Evolutionary conservation across 73 alveolate species (phyloP).

Genomic region (Breviolum minutum): DNA sequence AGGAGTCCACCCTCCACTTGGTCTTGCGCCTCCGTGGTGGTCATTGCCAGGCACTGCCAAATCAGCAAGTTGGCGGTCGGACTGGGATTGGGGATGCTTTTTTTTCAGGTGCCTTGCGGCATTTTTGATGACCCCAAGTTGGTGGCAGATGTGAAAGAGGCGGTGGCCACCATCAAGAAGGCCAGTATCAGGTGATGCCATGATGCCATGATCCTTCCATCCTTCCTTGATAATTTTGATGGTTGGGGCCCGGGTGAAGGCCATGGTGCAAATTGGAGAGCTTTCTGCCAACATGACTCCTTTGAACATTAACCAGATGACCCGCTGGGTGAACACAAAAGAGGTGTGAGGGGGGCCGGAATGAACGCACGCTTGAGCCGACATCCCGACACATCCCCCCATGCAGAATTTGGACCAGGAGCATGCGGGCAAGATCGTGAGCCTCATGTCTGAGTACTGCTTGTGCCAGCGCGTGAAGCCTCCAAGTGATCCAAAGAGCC

Average conservation of each 20-base stretch:
- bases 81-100: neutral
- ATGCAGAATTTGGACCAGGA: neutral
- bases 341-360: constrained; percentile 3
- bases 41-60: constrained; percentile 59
- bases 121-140: constrained; percentile 93
- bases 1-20: constrained; percentile 94
- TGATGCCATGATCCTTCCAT: neutral
- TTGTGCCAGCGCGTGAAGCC: constrained; percentile 94
- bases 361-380: neutral
- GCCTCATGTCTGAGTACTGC: constrained; percentile 93
- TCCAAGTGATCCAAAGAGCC: constrained; percentile 75
- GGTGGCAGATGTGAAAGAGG: constrained; percentile 94
- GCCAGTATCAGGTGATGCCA: neutral
- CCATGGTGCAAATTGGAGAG: constrained; percentile 91
- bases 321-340: constrained; percentile 94
- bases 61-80: neutral
- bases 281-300: constrained; percentile 90
- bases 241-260: neutral
- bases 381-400: no score
- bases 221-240: neutral
- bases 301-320: constrained; percentile 92
- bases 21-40: constrained; percentile 94
- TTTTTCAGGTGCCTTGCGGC: constrained; percentile 83
- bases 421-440: constrained; percentile 89
- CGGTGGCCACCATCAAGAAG: constrained; percentile 94